Percentiles rank a stretch among this genome's conserved stretches.
Conservation (phyloP, 805 yeast species). For the Sugiyamaella qingdaonensis region DNA sequence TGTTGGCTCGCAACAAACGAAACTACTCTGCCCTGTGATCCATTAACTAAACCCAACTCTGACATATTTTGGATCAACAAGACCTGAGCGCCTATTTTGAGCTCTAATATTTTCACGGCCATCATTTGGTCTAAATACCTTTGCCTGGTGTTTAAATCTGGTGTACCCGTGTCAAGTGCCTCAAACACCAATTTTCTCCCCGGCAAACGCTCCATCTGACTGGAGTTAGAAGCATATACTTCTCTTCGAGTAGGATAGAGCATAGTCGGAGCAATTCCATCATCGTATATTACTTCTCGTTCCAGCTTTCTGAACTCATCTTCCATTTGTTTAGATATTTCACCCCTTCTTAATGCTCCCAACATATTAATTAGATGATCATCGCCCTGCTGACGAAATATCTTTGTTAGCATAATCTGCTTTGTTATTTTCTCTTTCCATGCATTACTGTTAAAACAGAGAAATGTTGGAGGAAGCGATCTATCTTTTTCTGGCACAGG, state of each 20-base stretch:
- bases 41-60: slow-evolving; percentile 74
- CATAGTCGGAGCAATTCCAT: slow-evolving; percentile 86
- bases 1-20: slow-evolving; percentile 38
- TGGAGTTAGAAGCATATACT: slow-evolving; percentile 69
- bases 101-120: slow-evolving; percentile 59
- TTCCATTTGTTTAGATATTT: slow-evolving; percentile 47
- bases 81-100: slow-evolving; percentile 87
- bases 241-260: slow-evolving; percentile 78
- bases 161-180: slow-evolving; percentile 35
- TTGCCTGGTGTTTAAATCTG: slow-evolving; percentile 25
- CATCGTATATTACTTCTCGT: slow-evolving; percentile 52
- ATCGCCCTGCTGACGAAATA: slow-evolving; percentile 79
- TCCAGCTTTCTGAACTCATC: slow-evolving; percentile 47
- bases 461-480: slow-evolving; percentile 31
- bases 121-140: slow-evolving; percentile 54
- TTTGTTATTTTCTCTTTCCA: slow-evolving; percentile 66
- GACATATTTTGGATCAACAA: slow-evolving; percentile 69
- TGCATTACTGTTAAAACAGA: slow-evolving; percentile 67
- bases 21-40: slow-evolving; percentile 74
- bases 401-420: slow-evolving; percentile 65
- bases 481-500: slow-evolving; percentile 55
- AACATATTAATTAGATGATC: slow-evolving; percentile 68
- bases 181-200: slow-evolving; percentile 45
- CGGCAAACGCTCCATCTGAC: slow-evolving; percentile 45
- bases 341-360: slow-evolving; percentile 75